A percentile compares a stretch with the other conserved stretches of the same genome.
Evolutionary conservation across 768 basidiomycete species (phyloP).

Genomic region (Russula abietina): DNA sequence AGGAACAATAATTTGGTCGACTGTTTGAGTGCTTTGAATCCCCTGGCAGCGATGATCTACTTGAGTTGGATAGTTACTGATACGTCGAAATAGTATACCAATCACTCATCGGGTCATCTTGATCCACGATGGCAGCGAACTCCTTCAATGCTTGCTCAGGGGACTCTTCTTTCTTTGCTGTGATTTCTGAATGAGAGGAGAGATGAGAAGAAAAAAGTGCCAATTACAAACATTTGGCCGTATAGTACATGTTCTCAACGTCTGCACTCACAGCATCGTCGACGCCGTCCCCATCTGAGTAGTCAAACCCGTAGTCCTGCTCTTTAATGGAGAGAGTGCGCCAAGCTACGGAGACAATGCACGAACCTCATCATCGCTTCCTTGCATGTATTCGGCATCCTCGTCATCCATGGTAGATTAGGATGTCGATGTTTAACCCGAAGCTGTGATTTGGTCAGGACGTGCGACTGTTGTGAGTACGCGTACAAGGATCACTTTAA

Average conservation of each 20-base stretch:
- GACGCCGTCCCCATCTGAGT: slow-evolving; percentile 84
- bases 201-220: background rate
- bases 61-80: slow-evolving; percentile 3
- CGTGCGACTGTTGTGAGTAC: background rate
- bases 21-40: slow-evolving; percentile 98
- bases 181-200: background rate
- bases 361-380: slow-evolving; percentile 73
- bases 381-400: slow-evolving; percentile 92
- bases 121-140: slow-evolving; percentile 81
- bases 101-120: slow-evolving; percentile 89
- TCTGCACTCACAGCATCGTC: slow-evolving; percentile 78
- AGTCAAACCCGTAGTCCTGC: slow-evolving; percentile 94
- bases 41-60: slow-evolving; percentile 49
- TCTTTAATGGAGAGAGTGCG: slow-evolving; percentile 5
- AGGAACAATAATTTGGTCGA: slow-evolving; percentile 92
- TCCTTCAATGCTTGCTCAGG: slow-evolving; percentile 89
- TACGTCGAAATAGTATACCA: slow-evolving; percentile 50
- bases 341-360: slow-evolving; percentile 16
- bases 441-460: background rate
- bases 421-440: background rate
- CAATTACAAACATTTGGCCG: slow-evolving; percentile 77
- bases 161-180: slow-evolving; percentile 91
- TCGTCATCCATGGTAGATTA: slow-evolving; percentile 72
- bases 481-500: background rate
- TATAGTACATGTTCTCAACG: slow-evolving; percentile 98